Evolutionary conservation across 352 stramenopile genomes (phyloP), one percentile per base, ranked within the genome.

Genomic region (Pythium myriotylum): DNA sequence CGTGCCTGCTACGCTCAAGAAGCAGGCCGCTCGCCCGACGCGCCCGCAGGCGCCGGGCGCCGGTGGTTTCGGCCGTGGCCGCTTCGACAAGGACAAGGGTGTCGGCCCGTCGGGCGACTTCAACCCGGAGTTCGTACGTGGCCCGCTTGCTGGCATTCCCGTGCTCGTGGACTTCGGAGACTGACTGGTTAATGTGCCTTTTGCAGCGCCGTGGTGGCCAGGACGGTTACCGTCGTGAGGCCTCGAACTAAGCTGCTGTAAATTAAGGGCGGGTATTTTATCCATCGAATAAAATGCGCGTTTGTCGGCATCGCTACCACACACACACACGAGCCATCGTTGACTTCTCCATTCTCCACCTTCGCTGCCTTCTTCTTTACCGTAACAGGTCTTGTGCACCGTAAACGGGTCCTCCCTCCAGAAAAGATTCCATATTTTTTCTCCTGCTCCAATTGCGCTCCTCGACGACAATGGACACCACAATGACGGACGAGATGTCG

Each of bases 1-100:
- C 85, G 97, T 99, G 47, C 97, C 97, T 61, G 92, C 91, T 45
- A 99, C 97, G 60, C 92, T 99, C 74, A 99, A 99, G 88, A 99
- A 99, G 85, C 86, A 95, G 75, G 86, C 86, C 40, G 86, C 86
- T 22, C 84, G 84, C 68, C 84, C 84, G 58, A 81, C 83, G 61
- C 86, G 84, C 74, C 86, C 86, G 69, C 79, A 91, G 69, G 84
- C 81, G 58, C 86, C 86, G 55, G 78, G 74, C 42, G 69, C 77
- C 50, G 82, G 84, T 60, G 86, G 84, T 59, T 93, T 91, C 63
- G 86, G 86, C 75, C 86, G 86, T 77, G 85, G 83, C 55, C 83
- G 83, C 70, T 91, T 92, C 76, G 83, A 91, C 81, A 94, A 94
- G 83, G 86, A 95, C 67, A 95, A 95, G 84, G 81, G 83, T 71